A percentile compares a stretch with the other conserved stretches of the same genome.
Conservation (phyloP, 139 green algal species). For the Coccomyxa sp. region DNA sequence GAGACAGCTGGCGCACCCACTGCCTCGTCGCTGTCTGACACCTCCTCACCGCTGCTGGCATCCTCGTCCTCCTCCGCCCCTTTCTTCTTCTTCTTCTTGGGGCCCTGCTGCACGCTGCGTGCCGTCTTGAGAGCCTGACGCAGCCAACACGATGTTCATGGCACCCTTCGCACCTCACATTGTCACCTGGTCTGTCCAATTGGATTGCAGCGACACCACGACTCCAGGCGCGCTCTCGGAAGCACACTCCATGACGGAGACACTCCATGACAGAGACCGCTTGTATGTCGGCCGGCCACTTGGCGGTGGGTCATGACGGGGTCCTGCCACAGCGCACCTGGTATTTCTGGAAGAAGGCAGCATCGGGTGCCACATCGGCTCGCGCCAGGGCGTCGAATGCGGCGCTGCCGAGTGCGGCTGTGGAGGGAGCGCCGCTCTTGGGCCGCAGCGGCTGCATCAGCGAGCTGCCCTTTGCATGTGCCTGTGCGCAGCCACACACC, state of each 20-base stretch:
- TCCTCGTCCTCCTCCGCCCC: conserved; percentile 19
- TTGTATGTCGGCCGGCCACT: too few species aligned
- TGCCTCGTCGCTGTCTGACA: conserved; percentile 14
- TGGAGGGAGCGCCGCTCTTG: not conserved
- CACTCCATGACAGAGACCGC: too few species aligned
- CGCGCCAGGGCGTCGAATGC: conserved; percentile 69
- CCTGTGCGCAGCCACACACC: conserved; percentile 10
- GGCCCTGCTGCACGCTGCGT: conserved; percentile 1
- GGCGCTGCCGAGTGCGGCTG: conserved; percentile 29
- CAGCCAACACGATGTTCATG: not conserved
- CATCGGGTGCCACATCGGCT: conserved; percentile 57
- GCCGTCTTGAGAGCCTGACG: conserved; percentile 9
- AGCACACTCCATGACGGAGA: too few species aligned
- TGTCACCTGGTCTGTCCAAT: not conserved
- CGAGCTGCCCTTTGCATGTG: conserved; percentile 37
- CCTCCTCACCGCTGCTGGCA: not conserved
- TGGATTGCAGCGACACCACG: too few species aligned
- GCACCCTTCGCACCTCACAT: not conserved
- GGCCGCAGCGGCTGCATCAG: conserved; percentile 76
- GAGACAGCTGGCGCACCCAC: conserved; percentile 9
- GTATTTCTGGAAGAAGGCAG: conserved; percentile 79
- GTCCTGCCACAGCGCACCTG: not conserved
- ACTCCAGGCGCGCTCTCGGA: too few species aligned
- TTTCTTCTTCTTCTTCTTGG: conserved; percentile 10
- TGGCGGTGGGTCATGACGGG: too few species aligned